Conservation (phyloP, 495 filamentous ascomycete species). For the Talaromyces proteolyticus region DNA sequence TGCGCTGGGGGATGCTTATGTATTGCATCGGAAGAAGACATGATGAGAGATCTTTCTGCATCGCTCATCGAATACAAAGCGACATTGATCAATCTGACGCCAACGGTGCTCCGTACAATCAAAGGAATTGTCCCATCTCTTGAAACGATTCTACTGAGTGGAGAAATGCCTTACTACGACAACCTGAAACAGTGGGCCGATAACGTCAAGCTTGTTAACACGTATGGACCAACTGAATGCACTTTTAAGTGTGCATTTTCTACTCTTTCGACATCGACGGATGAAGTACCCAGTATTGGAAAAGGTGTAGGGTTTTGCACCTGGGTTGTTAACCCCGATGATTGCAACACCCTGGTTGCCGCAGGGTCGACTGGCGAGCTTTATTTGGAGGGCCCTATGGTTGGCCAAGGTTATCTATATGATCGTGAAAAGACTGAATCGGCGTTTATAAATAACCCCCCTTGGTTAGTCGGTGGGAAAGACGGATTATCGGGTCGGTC, state of each 20-base stretch:
- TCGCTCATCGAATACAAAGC: neutral
- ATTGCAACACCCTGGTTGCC: conserved; percentile 39
- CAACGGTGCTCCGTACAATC: conserved; percentile 10
- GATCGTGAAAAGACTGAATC: conserved; percentile 29
- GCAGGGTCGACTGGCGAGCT: conserved; percentile 1
- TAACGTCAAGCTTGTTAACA: conserved; percentile 6
- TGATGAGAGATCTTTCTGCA: conserved; percentile 2
- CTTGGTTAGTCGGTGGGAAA: conserved; percentile 27
- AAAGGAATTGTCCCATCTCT: conserved; percentile 10
- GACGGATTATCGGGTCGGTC: conserved; percentile 13
- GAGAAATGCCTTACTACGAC: conserved; percentile 10
- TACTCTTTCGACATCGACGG: conserved; percentile 18
- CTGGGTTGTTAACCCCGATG: conserved; percentile 16
- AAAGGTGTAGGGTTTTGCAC: conserved; percentile 35
- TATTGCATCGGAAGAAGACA: conserved; percentile 7
- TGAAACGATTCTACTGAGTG: conserved; percentile 13
- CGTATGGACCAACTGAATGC: conserved; percentile 41
- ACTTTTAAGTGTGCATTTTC: too few species aligned
- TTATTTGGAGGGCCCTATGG: conserved; percentile 13
- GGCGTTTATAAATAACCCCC: conserved; percentile 38
- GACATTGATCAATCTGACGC: conserved; percentile 6
- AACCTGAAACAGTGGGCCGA: conserved; percentile 29
- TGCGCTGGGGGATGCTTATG: conserved; percentile 9
- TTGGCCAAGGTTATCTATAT: conserved; percentile 41
- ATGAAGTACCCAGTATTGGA: neutral